phyloP scores from a whole-genome alignment of 2,329 filamentous ascomycete genomes.

The Ophiostoma ips region DNA sequence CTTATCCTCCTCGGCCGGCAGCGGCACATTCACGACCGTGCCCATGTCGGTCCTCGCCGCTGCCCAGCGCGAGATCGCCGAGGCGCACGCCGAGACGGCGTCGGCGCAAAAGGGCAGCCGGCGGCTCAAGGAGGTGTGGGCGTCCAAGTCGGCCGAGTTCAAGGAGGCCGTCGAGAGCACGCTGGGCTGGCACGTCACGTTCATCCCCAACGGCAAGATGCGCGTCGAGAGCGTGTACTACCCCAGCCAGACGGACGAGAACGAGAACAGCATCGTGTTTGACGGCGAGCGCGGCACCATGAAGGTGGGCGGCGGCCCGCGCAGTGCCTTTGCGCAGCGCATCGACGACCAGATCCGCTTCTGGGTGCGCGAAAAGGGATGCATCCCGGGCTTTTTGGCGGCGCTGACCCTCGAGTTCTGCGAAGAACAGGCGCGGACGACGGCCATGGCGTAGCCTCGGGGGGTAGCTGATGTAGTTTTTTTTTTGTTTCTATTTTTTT shows the following conservation, averaged over 20 bases:
- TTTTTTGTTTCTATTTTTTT: neutral
- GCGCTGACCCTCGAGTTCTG: slow-evolving; percentile 89
- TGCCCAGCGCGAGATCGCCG: slow-evolving; percentile 59
- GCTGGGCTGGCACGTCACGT: slow-evolving; percentile 87
- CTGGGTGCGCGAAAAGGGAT: slow-evolving; percentile 88
- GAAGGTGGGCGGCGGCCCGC: slow-evolving; percentile 88
- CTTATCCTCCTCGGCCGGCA: too few species aligned
- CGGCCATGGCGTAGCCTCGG: neutral
- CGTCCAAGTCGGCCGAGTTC: slow-evolving; percentile 82
- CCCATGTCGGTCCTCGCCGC: slow-evolving; percentile 65
- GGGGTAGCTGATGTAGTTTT: neutral
- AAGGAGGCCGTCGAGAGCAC: slow-evolving; percentile 87
- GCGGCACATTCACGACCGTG: slow-evolving; percentile 41
- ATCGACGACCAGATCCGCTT: slow-evolving; percentile 82
- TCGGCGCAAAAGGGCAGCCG: slow-evolving; percentile 71
- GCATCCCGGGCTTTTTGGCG: slow-evolving; percentile 85
- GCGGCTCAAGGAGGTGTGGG: slow-evolving; percentile 80
- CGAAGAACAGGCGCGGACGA: slow-evolving; percentile 42
- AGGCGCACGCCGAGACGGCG: slow-evolving; percentile 52
- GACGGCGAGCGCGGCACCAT: slow-evolving; percentile 91
- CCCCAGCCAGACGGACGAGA: slow-evolving; percentile 52
- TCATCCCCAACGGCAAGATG: slow-evolving; percentile 94
- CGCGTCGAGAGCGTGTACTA: slow-evolving; percentile 78
- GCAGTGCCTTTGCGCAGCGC: slow-evolving; percentile 71
- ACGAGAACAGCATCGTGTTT: slow-evolving; percentile 67